Conservation (phyloP, 2,329 filamentous ascomycete species). For the Sarocladiaceae sp. region DNA sequence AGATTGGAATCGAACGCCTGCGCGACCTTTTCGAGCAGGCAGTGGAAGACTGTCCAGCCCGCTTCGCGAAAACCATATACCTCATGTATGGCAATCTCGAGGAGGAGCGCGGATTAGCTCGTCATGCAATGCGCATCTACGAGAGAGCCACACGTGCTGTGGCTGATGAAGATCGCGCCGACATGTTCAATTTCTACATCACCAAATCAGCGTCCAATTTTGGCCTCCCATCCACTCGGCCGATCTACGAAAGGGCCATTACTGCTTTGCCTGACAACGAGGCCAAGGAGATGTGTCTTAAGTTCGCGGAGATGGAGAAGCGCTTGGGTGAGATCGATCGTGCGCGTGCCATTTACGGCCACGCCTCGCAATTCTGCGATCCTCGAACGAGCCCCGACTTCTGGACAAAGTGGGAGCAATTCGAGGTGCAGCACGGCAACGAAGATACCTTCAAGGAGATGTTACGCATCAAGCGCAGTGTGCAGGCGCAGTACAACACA, state of each 20-base stretch:
- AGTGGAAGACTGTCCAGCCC: conserved; percentile 86
- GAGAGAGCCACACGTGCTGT: conserved; percentile 94
- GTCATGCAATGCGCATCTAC: conserved; percentile 98
- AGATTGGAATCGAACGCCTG: conserved; percentile 89
- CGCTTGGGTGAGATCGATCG: conserved; percentile 89
- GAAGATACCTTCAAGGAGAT: conserved; percentile 99
- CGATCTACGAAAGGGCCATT: conserved; percentile 95
- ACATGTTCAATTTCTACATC: conserved; percentile 99
- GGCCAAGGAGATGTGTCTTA: conserved; percentile 96
- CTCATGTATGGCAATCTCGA: conserved; percentile 98
- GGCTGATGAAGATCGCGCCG: conserved; percentile 85
- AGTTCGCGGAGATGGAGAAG: conserved; percentile 96
- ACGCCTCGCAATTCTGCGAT: conserved; percentile 96
- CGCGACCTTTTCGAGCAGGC: conserved; percentile 97
- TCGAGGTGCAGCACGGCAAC: conserved; percentile 96
- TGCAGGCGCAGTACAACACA: conserved; percentile 97
- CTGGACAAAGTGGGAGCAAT: conserved; percentile 95
- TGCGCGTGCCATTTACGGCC: conserved; percentile 89
- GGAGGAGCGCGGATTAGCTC: conserved; percentile 87
- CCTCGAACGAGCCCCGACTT: conserved; percentile 83
- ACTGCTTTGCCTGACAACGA: conserved; percentile 87
- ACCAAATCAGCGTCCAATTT: conserved; percentile 98
- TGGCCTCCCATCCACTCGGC: conserved; percentile 84
- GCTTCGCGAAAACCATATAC: conserved; percentile 92
- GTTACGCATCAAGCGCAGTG: conserved; percentile 93